Evolutionary conservation across 1,139 yeast species (phyloP).

Genomic region (Saccharomycopsis hybrid): DNA sequence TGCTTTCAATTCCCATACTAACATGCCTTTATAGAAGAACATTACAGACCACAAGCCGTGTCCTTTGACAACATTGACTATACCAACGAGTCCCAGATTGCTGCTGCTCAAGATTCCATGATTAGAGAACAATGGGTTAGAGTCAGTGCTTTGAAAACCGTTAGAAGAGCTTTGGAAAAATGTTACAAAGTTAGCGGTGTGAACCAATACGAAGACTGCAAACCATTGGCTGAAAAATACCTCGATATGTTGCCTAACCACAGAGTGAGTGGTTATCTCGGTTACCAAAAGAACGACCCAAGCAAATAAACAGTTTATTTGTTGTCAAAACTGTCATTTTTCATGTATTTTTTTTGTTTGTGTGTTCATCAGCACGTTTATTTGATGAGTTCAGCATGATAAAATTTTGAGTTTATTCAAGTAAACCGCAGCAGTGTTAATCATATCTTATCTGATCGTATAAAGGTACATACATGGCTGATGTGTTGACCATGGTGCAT

Average conservation of each 20-base stretch:
- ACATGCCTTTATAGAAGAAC: slow-evolving; percentile 29
- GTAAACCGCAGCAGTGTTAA: too few species aligned
- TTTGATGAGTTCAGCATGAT: too few species aligned
- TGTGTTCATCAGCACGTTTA: neutral
- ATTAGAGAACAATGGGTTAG: slow-evolving; percentile 78
- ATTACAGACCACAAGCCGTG: slow-evolving; percentile 65
- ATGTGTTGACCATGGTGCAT: too few species aligned
- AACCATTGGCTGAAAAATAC: slow-evolving; percentile 70
- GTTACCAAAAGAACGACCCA: slow-evolving; percentile 83
- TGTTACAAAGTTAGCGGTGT: slow-evolving; percentile 58
- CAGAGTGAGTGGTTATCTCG: slow-evolving; percentile 65
- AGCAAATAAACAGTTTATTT: slow-evolving; percentile 40
- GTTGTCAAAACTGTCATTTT: neutral
- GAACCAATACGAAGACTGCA: slow-evolving; percentile 73
- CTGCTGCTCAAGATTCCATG: slow-evolving; percentile 70
- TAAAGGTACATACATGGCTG: too few species aligned
- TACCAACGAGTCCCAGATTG: slow-evolving; percentile 55
- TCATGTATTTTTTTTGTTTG: neutral
- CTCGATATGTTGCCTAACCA: slow-evolving; percentile 68
- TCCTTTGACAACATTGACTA: slow-evolving; percentile 83
- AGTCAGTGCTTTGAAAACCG: slow-evolving; percentile 57
- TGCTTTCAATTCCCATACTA: too few species aligned
- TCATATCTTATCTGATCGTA: too few species aligned
- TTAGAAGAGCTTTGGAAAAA: slow-evolving; percentile 69
- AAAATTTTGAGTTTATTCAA: too few species aligned